Evolutionary conservation across 345 rosid genomes (phyloP).

Genomic region (Lepidium sativum): DNA sequence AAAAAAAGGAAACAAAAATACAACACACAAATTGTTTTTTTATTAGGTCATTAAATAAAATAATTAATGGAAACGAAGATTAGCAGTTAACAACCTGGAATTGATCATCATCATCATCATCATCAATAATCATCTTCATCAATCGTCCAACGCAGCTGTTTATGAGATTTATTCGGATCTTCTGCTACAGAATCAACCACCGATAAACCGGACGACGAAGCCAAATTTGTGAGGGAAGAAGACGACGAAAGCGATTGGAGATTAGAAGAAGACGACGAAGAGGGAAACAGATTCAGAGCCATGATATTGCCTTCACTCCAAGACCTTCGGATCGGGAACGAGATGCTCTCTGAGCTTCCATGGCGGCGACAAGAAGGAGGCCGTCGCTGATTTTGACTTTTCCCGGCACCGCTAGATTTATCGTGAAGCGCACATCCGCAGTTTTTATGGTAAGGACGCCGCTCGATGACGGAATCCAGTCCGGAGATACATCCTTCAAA

Average conservation of each 20-base stretch:
- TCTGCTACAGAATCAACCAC: background rate
- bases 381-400: constrained; percentile 7
- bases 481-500: constrained; percentile 58
- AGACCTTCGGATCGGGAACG: constrained; percentile 54
- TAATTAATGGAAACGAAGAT: background rate
- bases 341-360: constrained; percentile 32
- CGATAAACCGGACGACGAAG: background rate
- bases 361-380: constrained; percentile 28
- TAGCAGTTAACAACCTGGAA: constrained; percentile 13
- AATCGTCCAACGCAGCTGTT: constrained; percentile 20
- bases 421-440: constrained; percentile 56
- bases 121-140: constrained; percentile 6
- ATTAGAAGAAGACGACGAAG: constrained; percentile 17
- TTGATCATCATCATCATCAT: background rate
- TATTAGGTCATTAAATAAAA: background rate
- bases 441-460: constrained; percentile 69
- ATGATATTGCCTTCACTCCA: constrained; percentile 65
- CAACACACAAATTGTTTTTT: background rate
- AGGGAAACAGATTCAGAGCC: constrained; percentile 21
- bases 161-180: constrained; percentile 7
- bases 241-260: constrained; percentile 48
- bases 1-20: background rate
- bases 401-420: constrained; percentile 17
- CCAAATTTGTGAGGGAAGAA: constrained; percentile 19
- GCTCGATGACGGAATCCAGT: constrained; percentile 39